Base-by-base conservation (phyloP, 2,329 filamentous ascomycete species). In the Talaromyces sp. region DNA sequence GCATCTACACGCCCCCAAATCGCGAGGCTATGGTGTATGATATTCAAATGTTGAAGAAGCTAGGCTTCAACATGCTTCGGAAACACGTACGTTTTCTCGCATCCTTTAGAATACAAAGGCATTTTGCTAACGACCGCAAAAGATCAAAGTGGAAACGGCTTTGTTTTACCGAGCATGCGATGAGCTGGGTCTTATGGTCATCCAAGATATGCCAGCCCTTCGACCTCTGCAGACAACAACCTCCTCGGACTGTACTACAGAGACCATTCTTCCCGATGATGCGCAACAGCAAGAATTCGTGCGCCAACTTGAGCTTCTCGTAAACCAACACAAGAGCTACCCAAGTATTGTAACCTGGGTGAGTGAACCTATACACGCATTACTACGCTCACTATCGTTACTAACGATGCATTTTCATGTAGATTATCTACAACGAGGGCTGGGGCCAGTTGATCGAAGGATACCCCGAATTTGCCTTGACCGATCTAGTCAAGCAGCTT, bases 191-290 rank as follows among this genome's bases (percentile, higher is more conserved):
- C 71, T 90, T 17, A 71, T 90, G 28, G 80, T 91, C 6, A 85
- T 90, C 54, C 88, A 90, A 69, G 88, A 91, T 64, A 91, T 91
- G 88, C 88, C 88, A 0, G 82, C 86, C 2, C 73, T 89, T 60
- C 73, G 75, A 15, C 70, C 78, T 49, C 22, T 70, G 27, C 78
- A 82, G 47, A 72, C 77, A 44, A 60, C 64, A 39, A 65, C 57
- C 17, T 44, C 49, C 13, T n/a, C 59, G 2, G 44, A 65, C 42
- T 62, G 65, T 62, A 70, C 66, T 6, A 56, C 30, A 4, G 56
- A 52, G 15, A 65, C 63, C 6, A 68, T 73, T 11, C 61, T 78
- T 8, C 77, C 78, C 0, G 66, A 76, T 70, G 72, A 74, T 1
- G 75, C 71, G 1, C 81, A 88, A 63, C 87, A 90, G 69, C 74